A percentile compares a stretch with the other conserved stretches of the same genome.
phyloP scores from a whole-genome alignment of 2,329 filamentous ascomycete genomes.

The Aspergillus japonicus region DNA sequence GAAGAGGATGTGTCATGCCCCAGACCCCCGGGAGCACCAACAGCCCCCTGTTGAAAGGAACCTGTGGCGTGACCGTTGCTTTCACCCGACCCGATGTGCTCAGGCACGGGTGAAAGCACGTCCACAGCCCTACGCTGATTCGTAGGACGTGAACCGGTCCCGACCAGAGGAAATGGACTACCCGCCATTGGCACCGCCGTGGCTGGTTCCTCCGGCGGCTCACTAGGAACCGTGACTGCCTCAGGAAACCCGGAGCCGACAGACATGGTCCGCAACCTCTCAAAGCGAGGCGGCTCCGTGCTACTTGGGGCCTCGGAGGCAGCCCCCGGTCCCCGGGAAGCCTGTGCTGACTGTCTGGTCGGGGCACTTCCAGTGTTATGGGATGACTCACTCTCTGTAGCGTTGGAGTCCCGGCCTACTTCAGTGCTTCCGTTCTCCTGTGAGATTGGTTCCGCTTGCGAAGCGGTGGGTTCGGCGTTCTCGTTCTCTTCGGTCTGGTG shows the following conservation, averaged over 20 bases:
- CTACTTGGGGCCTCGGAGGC: background rate
- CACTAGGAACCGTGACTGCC: slow-evolving; percentile 9
- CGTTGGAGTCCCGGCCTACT: background rate
- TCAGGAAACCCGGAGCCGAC: background rate
- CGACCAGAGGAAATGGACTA: too few relatives aligned
- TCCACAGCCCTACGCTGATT: too few relatives aligned
- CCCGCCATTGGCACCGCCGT: slow-evolving; percentile 6
- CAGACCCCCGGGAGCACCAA: too few relatives aligned
- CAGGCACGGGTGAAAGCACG: background rate
- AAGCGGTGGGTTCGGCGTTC: background rate
- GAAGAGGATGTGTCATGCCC: slow-evolving; percentile 7
- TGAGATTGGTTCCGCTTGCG: slow-evolving; percentile 2
- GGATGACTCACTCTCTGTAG: background rate
- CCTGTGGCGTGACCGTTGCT: too few relatives aligned
- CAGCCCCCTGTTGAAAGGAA: too few relatives aligned
- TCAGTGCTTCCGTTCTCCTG: slow-evolving; percentile 15
- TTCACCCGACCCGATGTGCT: background rate
- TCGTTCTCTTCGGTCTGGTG: slow-evolving; percentile 9
- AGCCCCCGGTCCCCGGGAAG: background rate
- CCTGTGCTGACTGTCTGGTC: too few relatives aligned
- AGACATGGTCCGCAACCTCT: too few relatives aligned
- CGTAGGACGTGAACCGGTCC: too few relatives aligned
- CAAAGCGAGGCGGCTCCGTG: too few relatives aligned
- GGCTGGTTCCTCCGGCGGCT: slow-evolving; percentile 10
- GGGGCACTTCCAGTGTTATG: too few relatives aligned